Base-by-base conservation (phyloP, 371 early-diverging fungal species). In the Actinomortierella wolfii region DNA sequence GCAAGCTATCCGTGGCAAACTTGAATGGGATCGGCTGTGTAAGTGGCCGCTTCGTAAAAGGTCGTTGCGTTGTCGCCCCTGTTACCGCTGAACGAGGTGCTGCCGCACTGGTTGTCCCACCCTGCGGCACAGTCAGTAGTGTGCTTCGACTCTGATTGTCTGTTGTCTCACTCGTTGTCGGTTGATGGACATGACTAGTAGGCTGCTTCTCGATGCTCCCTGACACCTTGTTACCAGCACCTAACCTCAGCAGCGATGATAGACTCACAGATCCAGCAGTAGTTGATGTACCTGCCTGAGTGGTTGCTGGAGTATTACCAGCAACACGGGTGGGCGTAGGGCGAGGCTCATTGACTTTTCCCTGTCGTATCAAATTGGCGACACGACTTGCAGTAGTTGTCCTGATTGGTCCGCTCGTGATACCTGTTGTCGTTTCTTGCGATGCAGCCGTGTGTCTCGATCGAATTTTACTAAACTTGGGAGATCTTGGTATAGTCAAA, bases 1-100 rank as follows among this genome's bases (percentile, higher is more conserved):
- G 57, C 3, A 69, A n/a, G 2, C 59, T 56, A 25, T 69, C 64
- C 23, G 64, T 63, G 15, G 69, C 64, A 54, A 69, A 69, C 24
- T 56, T 64, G 53, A 59, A 63, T 2, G 64, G 69, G 11, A 60
- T 24, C 14, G 69, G 64, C 8, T 56, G 59, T 1, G 64, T 64
- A 24, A 69, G 44, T 21, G 59, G 68, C 44, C 54, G 48, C 13
- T 41, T 39, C 29, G 23, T 18, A 15, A 34, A 20, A n/a, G 40
- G 15, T n/a, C 2, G 2, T n/a, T 34, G 11, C 34, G 34, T 34
- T 34, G 7, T 11, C 11, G 34, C 34, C 34, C n/a, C n/a, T n/a
- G n/a, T n/a, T n/a, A n/a, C n/a, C 40, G 54, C 15, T 29, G 50
- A 20, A 14, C n/a, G 3, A 29, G 53, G 29, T 28, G 8, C 11